Evolutionary conservation across 208 protist species (phyloP), one percentile per base, ranked within the genome.

Genomic region (Naegleria gruberi): DNA sequence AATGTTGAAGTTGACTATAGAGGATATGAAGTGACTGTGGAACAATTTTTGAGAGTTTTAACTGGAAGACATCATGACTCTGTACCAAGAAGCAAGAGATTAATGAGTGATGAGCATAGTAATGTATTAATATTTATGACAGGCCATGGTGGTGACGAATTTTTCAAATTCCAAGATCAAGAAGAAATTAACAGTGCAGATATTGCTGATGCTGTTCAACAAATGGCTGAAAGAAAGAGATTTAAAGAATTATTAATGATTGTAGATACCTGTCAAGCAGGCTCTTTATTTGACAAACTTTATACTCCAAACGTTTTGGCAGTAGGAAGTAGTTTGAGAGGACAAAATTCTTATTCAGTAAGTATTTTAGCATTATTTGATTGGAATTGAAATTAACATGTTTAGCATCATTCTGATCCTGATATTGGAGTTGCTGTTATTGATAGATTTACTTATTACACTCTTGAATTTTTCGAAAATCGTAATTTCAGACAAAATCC

Each of bases 141-240:
- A 23, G 98, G 98, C 12, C 98, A 99, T 91, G 97, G 96, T 42
- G 98, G 98, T 40, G 95, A 98, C 89, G 94, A 97, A 51, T 99
- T 98, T 92, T 95, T 99, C 77, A 99, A 99, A 92, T 98, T 99
- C 91, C 97, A 99, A 90, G 97, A 98, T 90, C 92, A 92, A 5
- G 96, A 98, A 91, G 98, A 98, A 91, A 89, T 99, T 82, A 94
- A 92, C 89, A 94, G 93, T 30, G 89, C 90, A 1, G 96, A 98
- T 90, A 90, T 99, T n/a, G 94, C 96, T 10, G 97, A 99, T 88
- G 96, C 96, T n/a, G 94, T 99, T 47, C 93, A 95, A 93, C 97
- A 98, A 93, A 99, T 99, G 97, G 93, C 94, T 51, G 91, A 96
- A 91, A 97, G 98, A 92, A 93, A 95, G 40, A 94, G 97, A 89